Base-by-base conservation (phyloP, 2,329 filamentous ascomycete genomes). In the Trichoderma polysporum region DNA sequence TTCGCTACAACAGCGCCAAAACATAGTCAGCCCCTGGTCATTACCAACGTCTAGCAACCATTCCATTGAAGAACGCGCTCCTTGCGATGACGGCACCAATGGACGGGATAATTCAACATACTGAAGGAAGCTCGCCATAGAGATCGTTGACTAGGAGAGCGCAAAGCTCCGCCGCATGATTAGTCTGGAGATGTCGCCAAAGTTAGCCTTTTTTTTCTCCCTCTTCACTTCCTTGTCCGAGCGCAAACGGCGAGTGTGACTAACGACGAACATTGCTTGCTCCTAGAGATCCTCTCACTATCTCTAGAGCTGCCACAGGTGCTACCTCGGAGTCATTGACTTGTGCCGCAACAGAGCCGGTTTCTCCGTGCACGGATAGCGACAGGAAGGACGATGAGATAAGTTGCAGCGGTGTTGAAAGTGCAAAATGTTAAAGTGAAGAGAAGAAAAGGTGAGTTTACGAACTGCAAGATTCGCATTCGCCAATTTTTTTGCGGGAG, bases 71-170 rank as follows among this genome's bases (percentile, higher is more conserved):
- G 58, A 61, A 37, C 31, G 45, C 58, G 6, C 31, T 49, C 45
- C 29, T 37, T 13, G 25, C 3, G 19, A 61, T 22, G 17, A 25
- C 35, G 19, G 45, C 37, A 29, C 29, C 61, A 56, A 52, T 35
- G 49, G 29, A 45, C 5, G 13, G 5, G 12, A 13, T 9, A 17
- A 33, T 25, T 33, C 58, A 70, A 72, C 69, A 67, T 91, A 97
- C 94, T 77, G 93, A 92, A 69, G 93, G 93, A 68, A 98, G 88
- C 81, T 97, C 92, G 76, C 95, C 95, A 79, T 95, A 94, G 68
- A 92, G 85, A 77, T 97, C 93, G 76, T 93, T 89, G 70, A 98
- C 90, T 70, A 97, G 86, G 77, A 97, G 88, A 82, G 90, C 87
- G 83, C 93, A 97, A 76, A 98, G 91, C 86, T 97, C 92, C 75